phyloP scores from a whole-genome alignment of 768 basidiomycete genomes.

The Leccinum truebloodii region DNA sequence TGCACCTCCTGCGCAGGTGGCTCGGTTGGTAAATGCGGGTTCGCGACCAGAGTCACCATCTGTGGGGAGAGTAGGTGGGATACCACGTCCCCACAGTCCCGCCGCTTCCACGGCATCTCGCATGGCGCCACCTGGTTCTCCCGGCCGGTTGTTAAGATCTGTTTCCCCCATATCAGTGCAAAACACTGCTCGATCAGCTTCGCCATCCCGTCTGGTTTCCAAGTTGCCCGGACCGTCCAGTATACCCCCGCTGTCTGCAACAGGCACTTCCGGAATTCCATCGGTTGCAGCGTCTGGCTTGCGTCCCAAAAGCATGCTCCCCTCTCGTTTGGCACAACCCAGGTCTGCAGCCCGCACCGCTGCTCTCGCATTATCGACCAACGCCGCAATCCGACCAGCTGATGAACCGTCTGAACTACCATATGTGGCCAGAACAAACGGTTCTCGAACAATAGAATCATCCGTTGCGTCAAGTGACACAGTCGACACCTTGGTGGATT shows the following conservation, averaged over 20 bases:
- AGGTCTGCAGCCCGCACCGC: slow-evolving; percentile 44
- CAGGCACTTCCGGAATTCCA: slow-evolving; percentile 28
- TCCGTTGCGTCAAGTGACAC: slow-evolving; percentile 24
- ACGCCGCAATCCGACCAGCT: slow-evolving; percentile 18
- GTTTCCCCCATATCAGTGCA: slow-evolving; percentile 39
- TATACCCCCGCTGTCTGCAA: slow-evolving; percentile 10
- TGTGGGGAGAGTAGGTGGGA: slow-evolving; percentile 41
- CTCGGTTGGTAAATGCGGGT: slow-evolving; percentile 49
- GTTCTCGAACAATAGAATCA: slow-evolving; percentile 14
- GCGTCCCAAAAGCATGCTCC: slow-evolving; percentile 68
- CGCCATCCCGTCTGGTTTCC: slow-evolving; percentile 45
- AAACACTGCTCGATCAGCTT: slow-evolving; percentile 45
- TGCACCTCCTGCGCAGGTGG: slow-evolving; percentile 47
- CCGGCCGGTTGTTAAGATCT: slow-evolving; percentile 36
- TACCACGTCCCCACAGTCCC: slow-evolving; percentile 52
- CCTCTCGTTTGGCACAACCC: slow-evolving; percentile 73
- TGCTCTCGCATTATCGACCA: slow-evolving; percentile 23
- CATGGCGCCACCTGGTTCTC: slow-evolving; percentile 45
- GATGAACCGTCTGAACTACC: slow-evolving; percentile 36
- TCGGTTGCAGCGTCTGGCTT: slow-evolving; percentile 40
- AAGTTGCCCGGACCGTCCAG: slow-evolving; percentile 41
- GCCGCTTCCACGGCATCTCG: slow-evolving; percentile 40
- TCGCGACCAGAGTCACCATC: slow-evolving; percentile 55
- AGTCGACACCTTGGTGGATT: slow-evolving; percentile 37
- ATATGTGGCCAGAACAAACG: slow-evolving; percentile 24